These are phyloP conservation scores for Candida chauliodis DNA, from an alignment of 805 yeast genomes.

Conservation along the genomic window DNA sequence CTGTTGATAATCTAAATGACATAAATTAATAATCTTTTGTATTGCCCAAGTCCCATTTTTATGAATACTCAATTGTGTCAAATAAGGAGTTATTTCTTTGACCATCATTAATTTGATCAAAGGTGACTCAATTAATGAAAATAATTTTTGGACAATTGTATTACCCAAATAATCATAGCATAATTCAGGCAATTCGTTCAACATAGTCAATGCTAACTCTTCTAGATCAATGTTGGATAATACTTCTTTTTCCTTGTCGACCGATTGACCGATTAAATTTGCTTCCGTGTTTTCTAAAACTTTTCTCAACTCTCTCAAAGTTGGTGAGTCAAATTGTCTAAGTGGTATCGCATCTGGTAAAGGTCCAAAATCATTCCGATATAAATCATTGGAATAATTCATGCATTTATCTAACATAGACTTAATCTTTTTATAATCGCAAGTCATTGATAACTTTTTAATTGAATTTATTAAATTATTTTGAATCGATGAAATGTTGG, in stretches of 20 bases:
- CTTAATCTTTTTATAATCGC: conserved; percentile 37
- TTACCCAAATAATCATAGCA: conserved; percentile 93
- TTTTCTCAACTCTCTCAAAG: conserved; percentile 81
- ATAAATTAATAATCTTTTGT: conserved; percentile 80
- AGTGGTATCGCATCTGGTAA: conserved; percentile 68
- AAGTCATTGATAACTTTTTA: conserved; percentile 14
- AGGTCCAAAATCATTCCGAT: conserved; percentile 61
- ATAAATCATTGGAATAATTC: conserved; percentile 41
- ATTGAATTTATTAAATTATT: conserved; percentile 18
- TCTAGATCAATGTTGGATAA: conserved; percentile 63
- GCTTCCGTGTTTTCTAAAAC: conserved; percentile 33
- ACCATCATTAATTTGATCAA: conserved; percentile 78
- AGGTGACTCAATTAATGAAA: conserved; percentile 61
- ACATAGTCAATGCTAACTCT: conserved; percentile 76
- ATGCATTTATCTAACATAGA: conserved; percentile 41
- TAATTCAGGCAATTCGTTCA: conserved; percentile 84
- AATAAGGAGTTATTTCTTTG: conserved; percentile 67
- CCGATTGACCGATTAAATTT: background rate
- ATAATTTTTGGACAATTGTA: conserved; percentile 89
- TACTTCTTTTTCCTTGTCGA: conserved; percentile 1
- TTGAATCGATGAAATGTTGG: conserved; percentile 19
- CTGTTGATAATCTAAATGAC: conserved; percentile 48
- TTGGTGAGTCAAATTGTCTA: conserved; percentile 84
- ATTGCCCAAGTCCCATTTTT: conserved; percentile 99
- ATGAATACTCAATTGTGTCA: conserved; percentile 91